Percentiles rank a stretch among this genome's conserved stretches.
These are phyloP conservation scores for Solanum virginianum DNA, from an alignment of 257 asterid species.

Conservation along the genomic window DNA sequence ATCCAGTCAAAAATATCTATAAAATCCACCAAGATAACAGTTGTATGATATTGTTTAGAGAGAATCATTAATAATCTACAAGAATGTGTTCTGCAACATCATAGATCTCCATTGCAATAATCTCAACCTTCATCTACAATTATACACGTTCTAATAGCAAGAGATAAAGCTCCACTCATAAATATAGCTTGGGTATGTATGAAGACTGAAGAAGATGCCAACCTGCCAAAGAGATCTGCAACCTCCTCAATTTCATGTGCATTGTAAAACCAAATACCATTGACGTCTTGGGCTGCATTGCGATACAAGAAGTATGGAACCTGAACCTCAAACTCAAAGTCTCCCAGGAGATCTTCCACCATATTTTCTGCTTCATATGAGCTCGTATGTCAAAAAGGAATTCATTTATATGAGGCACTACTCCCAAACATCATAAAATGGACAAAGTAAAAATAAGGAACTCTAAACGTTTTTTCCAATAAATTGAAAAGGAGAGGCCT, in stretches of 20 bases:
- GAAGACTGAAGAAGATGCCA: not conserved
- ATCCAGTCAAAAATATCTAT: not conserved
- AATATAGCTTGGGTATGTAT: not conserved
- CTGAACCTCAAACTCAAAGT: conserved; percentile 73
- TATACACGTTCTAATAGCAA: not conserved
- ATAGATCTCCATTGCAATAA: not conserved
- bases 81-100: not conserved
- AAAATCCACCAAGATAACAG: not conserved
- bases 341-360: conserved; percentile 73
- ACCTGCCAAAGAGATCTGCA: conserved; percentile 68
- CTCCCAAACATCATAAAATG: not conserved
- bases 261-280: conserved; percentile 87
- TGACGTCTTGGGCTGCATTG: conserved; percentile 66
- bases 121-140: not conserved
- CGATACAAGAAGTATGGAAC: conserved; percentile 67
- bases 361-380: conserved; percentile 41
- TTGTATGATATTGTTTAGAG: not conserved
- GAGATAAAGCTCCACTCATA: not conserved
- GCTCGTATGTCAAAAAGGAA: not conserved
- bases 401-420: not conserved
- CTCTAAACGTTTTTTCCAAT: not conserved
- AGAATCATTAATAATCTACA: not conserved
- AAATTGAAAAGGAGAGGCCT: not conserved
- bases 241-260: conserved; percentile 60
- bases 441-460: not conserved